These are phyloP conservation scores for Holtermanniella nyarrowii DNA, from an alignment of 768 basidiomycete genomes.

Conservation along the genomic window DNA sequence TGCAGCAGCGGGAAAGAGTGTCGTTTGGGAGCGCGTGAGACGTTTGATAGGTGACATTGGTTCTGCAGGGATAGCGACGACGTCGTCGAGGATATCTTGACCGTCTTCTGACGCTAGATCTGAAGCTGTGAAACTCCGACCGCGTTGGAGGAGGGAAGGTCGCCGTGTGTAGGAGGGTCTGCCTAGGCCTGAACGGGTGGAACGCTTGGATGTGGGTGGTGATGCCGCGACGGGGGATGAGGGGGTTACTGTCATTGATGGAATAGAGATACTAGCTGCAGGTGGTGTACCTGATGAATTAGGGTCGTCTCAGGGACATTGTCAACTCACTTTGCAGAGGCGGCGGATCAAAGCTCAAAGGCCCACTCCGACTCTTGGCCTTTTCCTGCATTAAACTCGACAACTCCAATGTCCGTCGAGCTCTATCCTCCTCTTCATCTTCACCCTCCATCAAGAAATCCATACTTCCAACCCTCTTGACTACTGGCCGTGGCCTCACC, in stretches of 20 bases:
- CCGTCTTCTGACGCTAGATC: slow-evolving; percentile 24
- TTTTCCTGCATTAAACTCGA: slow-evolving; percentile 31
- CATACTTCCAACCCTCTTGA: slow-evolving; percentile 10
- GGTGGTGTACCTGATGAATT: slow-evolving; percentile 2
- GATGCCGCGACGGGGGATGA: slow-evolving; percentile 10
- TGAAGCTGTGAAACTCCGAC: slow-evolving; percentile 31
- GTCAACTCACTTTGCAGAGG: slow-evolving; percentile 10
- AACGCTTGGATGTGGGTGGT: slow-evolving; percentile 1
- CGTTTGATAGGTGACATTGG: slow-evolving; percentile 3
- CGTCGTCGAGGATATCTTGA: not conserved
- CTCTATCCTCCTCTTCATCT: slow-evolving; percentile 21
- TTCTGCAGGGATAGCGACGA: not conserved
- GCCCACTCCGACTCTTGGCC: slow-evolving; percentile 25
- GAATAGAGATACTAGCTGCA: slow-evolving; percentile 4
- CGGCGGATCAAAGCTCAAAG: slow-evolving; percentile 4
- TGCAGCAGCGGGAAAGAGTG: slow-evolving; percentile 2
- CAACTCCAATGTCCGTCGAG: slow-evolving; percentile 21
- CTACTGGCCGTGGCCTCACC: slow-evolving; percentile 20
- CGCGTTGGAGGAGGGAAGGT: slow-evolving; percentile 29
- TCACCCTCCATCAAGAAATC: slow-evolving; percentile 17
- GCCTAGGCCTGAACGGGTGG: slow-evolving; percentile 12
- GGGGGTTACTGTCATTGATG: slow-evolving; percentile 14
- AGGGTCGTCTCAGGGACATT: not conserved
- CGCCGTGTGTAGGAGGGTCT: slow-evolving; percentile 7
- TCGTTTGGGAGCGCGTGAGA: slow-evolving; percentile 20